Base-by-base conservation (phyloP, 345 rosid species). In the Arabidopsis suecica region DNA sequence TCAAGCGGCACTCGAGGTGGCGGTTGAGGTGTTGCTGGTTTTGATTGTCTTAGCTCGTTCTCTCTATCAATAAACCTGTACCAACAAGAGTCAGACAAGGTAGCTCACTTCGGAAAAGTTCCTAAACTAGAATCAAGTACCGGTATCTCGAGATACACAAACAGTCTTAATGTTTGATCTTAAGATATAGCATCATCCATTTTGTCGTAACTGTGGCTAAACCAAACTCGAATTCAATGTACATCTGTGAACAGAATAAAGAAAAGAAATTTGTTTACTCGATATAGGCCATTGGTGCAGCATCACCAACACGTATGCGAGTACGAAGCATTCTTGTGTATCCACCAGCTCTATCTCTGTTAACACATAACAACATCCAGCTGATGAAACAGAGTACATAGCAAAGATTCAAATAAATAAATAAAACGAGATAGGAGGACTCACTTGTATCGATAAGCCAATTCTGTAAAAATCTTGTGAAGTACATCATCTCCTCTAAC, bases 231-330 rank as follows among this genome's bases (percentile, higher is more conserved):
- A 20, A 22, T 6, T 38, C 41, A 68, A 13, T 60, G 30, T 37
- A 28, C 8, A 36, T 5, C 9, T 12, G 28, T 34, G 36, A 23
- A 48, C 34, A 58, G 50, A 28, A 50, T 7, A 65, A 56, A n/a
- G 33, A 14, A 57, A 65, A 30, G 45, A 7, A 22, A 37, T 18
- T 28, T 30, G 56, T 12, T 84, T 83, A 94, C 98, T 91, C 98
- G 41, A 91, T 88, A 81, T 91, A 91, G 59, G 97, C 97, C 97
- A 91, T 90, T 40, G 86, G 88, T 49, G 97, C 98, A 77, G 97
- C 98, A 83, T 94, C 98, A 73, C 96, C 97, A 81, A 88, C 93
- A 69, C 98, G 82, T 7, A 91, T 88, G 65, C 96, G 97, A 40
- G 97, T 90, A 32, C 92, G 84, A 28, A 91, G 96, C 76, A 91